Conservation (phyloP, 257 asterid genomes). For the Osmanthus fragrans region DNA sequence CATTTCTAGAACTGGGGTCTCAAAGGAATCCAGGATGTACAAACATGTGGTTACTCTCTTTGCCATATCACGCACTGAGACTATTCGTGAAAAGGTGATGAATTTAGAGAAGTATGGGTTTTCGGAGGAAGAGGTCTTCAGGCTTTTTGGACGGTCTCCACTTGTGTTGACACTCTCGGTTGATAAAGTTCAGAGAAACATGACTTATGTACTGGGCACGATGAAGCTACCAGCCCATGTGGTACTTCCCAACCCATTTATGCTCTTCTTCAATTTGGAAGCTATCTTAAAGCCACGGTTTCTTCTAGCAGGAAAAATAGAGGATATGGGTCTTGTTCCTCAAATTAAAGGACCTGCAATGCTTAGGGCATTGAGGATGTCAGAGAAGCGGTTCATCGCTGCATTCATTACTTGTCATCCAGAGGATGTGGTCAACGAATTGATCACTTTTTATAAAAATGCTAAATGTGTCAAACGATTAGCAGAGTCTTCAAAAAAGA, state of each 20-base stretch:
- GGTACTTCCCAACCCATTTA: constrained; percentile 46
- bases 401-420: constrained; percentile 63
- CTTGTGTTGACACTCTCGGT: constrained; percentile 61
- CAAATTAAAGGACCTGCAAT: constrained; percentile 54
- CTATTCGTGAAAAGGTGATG: constrained; percentile 63
- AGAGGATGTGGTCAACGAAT: constrained; percentile 44
- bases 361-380: constrained; percentile 75
- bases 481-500: constrained; percentile 73
- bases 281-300: constrained; percentile 59
- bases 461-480: constrained; percentile 65
- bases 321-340: constrained; percentile 71
- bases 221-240: constrained; percentile 59
- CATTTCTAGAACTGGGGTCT: constrained; percentile 59
- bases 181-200: constrained; percentile 78
- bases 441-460: constrained; percentile 39
- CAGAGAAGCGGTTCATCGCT: constrained; percentile 57
- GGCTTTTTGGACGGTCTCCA: constrained; percentile 66
- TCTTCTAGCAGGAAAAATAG: constrained; percentile 59
- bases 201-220: constrained; percentile 64
- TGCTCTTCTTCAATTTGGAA: constrained; percentile 63
- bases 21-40: constrained; percentile 58
- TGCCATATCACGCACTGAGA: constrained; percentile 67
- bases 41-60: constrained; percentile 70
- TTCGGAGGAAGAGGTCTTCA: constrained; percentile 54
- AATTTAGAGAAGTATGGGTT: constrained; percentile 72